phyloP scores from a whole-genome alignment of 208 protist species.

The Wallacemonas sp. region DNA sequence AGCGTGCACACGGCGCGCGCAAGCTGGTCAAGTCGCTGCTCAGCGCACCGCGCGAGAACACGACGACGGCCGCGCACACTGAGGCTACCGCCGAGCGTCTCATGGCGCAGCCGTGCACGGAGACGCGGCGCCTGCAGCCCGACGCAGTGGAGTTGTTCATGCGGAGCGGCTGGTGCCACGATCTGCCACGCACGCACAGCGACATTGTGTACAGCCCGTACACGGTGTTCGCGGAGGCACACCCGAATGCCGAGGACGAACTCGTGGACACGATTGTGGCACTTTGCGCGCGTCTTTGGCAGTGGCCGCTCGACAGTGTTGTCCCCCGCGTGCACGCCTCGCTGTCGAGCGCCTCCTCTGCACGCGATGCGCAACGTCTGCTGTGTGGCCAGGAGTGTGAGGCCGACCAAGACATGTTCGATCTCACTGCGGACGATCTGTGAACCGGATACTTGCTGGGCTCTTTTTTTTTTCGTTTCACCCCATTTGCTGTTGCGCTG shows the following conservation, averaged over 20 bases:
- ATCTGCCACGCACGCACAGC: slow-evolving; percentile 32
- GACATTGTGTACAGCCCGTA: slow-evolving; percentile 36
- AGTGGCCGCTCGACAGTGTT: background rate
- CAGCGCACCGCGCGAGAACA: background rate
- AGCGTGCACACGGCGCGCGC: background rate
- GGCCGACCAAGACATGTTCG: background rate
- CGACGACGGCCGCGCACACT: too few species aligned
- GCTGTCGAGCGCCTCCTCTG: background rate
- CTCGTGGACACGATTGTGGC: slow-evolving; percentile 32
- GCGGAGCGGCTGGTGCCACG: slow-evolving; percentile 26
- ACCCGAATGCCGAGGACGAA: slow-evolving; percentile 42
- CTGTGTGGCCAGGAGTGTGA: background rate
- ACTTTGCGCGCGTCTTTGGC: slow-evolving; percentile 22
- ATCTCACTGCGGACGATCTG: background rate
- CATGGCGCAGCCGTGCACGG: slow-evolving; percentile 11
- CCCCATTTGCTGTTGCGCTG: too few species aligned
- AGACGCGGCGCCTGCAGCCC: slow-evolving; percentile 22
- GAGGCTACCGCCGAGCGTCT: too few species aligned
- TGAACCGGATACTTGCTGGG: background rate
- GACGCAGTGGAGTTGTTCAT: slow-evolving; percentile 23
- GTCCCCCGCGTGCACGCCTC: background rate
- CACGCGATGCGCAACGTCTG: background rate
- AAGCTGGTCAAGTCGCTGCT: slow-evolving; percentile 8
- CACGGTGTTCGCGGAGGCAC: slow-evolving; percentile 33
- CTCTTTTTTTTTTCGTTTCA: background rate